Conservation (phyloP, 768 basidiomycete species). For the Royoungia palumana region DNA sequence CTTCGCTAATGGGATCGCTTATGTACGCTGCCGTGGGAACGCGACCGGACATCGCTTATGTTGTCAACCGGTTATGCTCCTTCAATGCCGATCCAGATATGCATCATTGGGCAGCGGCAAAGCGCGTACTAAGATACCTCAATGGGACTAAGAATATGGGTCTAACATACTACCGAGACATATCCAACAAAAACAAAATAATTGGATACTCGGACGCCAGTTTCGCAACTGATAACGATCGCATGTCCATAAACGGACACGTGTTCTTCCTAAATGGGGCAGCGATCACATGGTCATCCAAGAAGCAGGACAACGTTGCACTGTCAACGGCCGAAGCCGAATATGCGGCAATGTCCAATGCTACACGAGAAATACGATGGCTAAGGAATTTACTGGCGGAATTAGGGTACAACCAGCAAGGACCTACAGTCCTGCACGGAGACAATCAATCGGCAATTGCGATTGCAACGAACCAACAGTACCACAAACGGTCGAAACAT, state of each 20-base stretch:
- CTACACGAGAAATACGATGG: conserved; percentile 5
- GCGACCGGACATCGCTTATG: conserved; percentile 9
- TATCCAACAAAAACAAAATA: not conserved
- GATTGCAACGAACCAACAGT: conserved; percentile 14
- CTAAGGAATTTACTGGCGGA: conserved; percentile 31
- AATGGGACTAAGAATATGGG: not conserved
- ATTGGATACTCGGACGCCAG: conserved; percentile 24
- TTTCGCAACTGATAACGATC: conserved; percentile 23
- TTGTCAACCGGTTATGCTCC: not conserved
- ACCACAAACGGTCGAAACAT: conserved; percentile 23
- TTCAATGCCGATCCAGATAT: conserved; percentile 5
- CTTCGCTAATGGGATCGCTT: conserved; percentile 12
- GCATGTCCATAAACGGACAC: conserved; percentile 21
- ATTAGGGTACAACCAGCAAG: conserved; percentile 22
- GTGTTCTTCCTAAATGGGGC: conserved; percentile 29
- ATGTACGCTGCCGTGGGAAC: conserved; percentile 21
- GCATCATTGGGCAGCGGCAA: conserved; percentile 9
- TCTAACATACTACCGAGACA: not conserved
- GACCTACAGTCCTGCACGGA: conserved; percentile 15
- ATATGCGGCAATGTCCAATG: conserved; percentile 5
- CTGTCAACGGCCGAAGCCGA: not conserved
- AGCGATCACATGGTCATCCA: conserved; percentile 26
- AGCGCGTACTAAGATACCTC: conserved; percentile 16
- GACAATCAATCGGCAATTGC: conserved; percentile 28
- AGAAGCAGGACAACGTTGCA: conserved; percentile 29